Evolutionary conservation across 805 yeast genomes (phyloP).

Genomic region (Kodamaea lidongshanica): DNA sequence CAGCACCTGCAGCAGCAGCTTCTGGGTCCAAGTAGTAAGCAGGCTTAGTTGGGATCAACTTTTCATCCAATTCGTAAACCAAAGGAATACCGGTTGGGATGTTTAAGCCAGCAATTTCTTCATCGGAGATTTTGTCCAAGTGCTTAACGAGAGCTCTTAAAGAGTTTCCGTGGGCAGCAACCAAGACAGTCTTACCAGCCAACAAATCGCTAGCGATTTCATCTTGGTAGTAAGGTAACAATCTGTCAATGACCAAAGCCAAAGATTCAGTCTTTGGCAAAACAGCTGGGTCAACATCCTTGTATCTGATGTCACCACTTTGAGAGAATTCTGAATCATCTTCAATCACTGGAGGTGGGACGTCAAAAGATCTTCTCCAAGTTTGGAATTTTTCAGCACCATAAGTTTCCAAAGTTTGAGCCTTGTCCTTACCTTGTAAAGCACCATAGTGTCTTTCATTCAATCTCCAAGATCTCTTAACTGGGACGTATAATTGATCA

Average conservation of each 20-base stretch:
- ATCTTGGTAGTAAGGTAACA: constrained; percentile 96
- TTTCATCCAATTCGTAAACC: constrained; percentile 87
- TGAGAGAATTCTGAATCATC: constrained; percentile 79
- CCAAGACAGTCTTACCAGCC: constrained; percentile 81
- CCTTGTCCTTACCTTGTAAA: constrained; percentile 97
- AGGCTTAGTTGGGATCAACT: constrained; percentile 84
- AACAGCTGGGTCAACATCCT: constrained; percentile 73
- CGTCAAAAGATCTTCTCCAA: constrained; percentile 96
- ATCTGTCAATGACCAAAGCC: constrained; percentile 90
- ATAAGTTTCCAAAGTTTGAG: constrained; percentile 78
- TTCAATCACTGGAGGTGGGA: constrained; percentile 88
- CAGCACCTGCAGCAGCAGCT: constrained; percentile 99
- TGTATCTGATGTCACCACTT: constrained; percentile 79
- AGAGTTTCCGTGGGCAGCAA: constrained; percentile 98
- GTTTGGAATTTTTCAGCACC: constrained; percentile 92
- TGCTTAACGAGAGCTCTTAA: constrained; percentile 94
- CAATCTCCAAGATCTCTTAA: constrained; percentile 93
- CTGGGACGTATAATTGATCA: constrained; percentile 87
- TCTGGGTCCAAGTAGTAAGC: constrained; percentile 97
- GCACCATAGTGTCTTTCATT: constrained; percentile 99
- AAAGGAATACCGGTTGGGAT: constrained; percentile 98
- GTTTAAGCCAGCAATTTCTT: constrained; percentile 87
- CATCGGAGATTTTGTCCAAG: constrained; percentile 89
- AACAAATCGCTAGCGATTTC: constrained; percentile 79
- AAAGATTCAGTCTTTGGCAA: constrained; percentile 93